phyloP scores from a whole-genome alignment of 306 rosid species.

The Cucurbita maxima region DNA sequence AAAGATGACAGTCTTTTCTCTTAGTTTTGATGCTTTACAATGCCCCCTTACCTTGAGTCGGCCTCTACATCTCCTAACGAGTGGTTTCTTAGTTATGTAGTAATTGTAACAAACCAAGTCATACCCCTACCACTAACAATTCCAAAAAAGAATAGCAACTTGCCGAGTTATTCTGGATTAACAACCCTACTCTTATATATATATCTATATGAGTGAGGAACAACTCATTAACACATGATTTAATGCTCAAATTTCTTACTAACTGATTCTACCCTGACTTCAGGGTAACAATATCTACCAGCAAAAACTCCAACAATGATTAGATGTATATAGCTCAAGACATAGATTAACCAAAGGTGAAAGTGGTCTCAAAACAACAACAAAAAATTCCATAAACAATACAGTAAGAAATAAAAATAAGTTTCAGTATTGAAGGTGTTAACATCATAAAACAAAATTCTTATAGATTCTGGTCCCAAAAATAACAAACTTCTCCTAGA shows the following conservation, averaged over 20 bases:
- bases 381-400: neutral
- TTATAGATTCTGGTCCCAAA: neutral
- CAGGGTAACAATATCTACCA: neutral
- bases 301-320: neutral
- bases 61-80: neutral
- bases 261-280: neutral
- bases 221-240: neutral
- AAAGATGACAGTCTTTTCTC: neutral
- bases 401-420: neutral
- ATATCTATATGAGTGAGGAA: neutral
- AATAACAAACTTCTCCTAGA: neutral
- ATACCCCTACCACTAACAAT: no score
- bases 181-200: neutral
- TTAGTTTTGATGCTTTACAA: neutral
- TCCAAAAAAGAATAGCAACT: no score
- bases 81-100: neutral
- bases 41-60: no score
- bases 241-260: neutral
- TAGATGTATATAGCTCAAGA: neutral
- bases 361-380: neutral
- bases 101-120: neutral
- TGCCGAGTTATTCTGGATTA: neutral
- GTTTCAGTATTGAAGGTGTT: neutral
- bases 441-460: slow-evolving; percentile 3
- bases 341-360: neutral